Base-by-base conservation (phyloP, 1,284 basidiomycete genomes). In the Microbotryum intermedium region DNA sequence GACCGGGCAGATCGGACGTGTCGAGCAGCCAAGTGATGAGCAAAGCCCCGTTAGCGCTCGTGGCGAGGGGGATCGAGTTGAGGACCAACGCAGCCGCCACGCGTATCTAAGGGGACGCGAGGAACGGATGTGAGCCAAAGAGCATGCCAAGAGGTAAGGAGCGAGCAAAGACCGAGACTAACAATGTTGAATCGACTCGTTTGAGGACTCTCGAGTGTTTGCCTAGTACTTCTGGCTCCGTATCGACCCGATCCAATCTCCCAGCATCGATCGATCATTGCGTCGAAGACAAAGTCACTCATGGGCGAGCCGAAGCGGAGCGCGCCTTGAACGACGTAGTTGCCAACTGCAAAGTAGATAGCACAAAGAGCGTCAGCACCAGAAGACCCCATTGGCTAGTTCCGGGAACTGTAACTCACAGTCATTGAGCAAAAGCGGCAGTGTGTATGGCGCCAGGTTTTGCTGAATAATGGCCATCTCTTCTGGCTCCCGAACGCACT, bases 221-320 rank as follows among this genome's bases (percentile, higher is more conserved):
- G 92, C 61, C 94, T 82, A 87, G 98, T 95, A 73, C 92, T 95
- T 54, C 95, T 85, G 45, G 95, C 93, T 59, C 95, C 95, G 70
- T 97, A 99, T 30, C 95, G 85, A 5, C 73, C 72, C 21, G 70
- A 70, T 2, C 66, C 70, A 23, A 72, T 70, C 53, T 72, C 70
- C 95, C 95, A 98, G 77, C 95, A 89, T 53, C 95, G 87, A 74
- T 98, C 94, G 51, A 90, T 86, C 81, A 98, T 97, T 42, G 92
- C 91, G 73, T 98, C 94, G 73, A 97, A 97, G 62, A 98, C 88
- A 75, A 97, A 97, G 69, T 95, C 91, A 60, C 88, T 90, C 43
- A 82, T 82, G 20, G 94, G 93, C 30, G 85, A 77, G 50, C 89
- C 88, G 70, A 97, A 98, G 25, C 89, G 86, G 53, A 98, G 79